A percentile compares a stretch with the other conserved stretches of the same genome.
phyloP scores from a whole-genome alignment of 495 filamentous ascomycete genomes.

The Penicillium alfredii region DNA sequence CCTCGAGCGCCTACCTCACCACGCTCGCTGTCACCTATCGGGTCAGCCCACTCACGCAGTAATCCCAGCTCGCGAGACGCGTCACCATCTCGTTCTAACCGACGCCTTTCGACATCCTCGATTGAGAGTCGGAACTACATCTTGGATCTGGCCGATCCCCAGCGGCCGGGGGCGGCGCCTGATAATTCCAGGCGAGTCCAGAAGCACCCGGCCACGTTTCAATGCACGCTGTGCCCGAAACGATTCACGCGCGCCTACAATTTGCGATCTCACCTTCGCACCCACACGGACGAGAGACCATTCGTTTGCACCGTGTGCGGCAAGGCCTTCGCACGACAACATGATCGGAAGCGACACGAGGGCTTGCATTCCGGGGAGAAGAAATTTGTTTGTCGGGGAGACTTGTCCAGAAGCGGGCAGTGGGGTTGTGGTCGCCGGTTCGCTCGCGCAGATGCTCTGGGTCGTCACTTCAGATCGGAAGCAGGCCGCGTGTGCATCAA shows the following conservation, averaged over 20 bases:
- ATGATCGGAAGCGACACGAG: conserved; percentile 88
- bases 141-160: conserved; percentile 82
- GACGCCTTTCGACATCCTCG: conserved; percentile 83
- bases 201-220: conserved; percentile 92
- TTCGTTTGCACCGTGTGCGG: conserved; percentile 96
- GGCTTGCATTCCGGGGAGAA: conserved; percentile 88
- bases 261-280: conserved; percentile 82
- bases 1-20: conserved; percentile 42
- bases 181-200: conserved; percentile 70
- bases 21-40: conserved; percentile 65
- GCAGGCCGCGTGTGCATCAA: conserved; percentile 95
- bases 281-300: conserved; percentile 86
- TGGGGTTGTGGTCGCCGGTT: conserved; percentile 96
- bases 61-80: conserved; percentile 48
- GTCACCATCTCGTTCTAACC: conserved; percentile 55
- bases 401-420: conserved; percentile 68
- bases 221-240: conserved; percentile 80
- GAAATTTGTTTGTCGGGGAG: conserved; percentile 94
- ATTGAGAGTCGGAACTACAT: conserved; percentile 87
- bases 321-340: conserved; percentile 93
- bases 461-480: conserved; percentile 94
- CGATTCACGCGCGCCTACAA: conserved; percentile 88
- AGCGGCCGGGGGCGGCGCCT: conserved; percentile 63
- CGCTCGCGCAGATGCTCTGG: conserved; percentile 89
- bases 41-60: conserved; percentile 35